Evolutionary conservation across 1,284 basidiomycete genomes (phyloP), one percentile per base, ranked within the genome.

Genomic region (Leccinum griseonigrum): DNA sequence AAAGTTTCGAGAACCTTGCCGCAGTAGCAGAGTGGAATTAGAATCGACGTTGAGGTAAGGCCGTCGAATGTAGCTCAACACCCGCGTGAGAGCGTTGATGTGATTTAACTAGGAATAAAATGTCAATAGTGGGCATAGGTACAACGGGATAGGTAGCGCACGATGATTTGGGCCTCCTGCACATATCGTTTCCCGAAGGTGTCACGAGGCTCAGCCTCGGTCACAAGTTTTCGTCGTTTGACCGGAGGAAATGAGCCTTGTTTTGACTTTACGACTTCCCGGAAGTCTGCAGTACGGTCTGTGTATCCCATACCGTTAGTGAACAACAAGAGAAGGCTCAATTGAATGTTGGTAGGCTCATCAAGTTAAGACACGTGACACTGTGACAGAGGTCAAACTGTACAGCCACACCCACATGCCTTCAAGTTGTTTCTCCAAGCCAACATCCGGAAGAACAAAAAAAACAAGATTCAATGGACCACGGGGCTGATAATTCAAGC

Each of bases 21-120:
- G 81, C 31, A 77, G 74, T 52, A 83, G 71, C 11, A 84, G 83
- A 13, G 79, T 76, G 51, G 72, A 74, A 57, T 82, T 82, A 5
- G 83, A 77, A 71, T 91, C 89, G 57, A 92, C 79, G 69, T 89
- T 92, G 68, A 95, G 78, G 78, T 95, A 95, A 38, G 92, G 85
- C 59, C 86, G 85, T 28, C 92, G 85, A 62, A 94, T 84, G 64
- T 80, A 81, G 34, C 80, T 73, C 50, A 94, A 81, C 84, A 93
- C 90, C 55, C 81, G 81, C 52, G 82, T 81, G 62, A 95, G 78
- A 7, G 86, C 86, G 64, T 79, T 81, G 62, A 94, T 87, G 67
- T 92, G 89, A 65, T 83, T 85, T 40, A 92, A 75, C 91, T 93
- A 36, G 52, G 50, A 57, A 52, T 32, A 32, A 16, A 40, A 38